These are phyloP conservation scores for Sicyos baderoa DNA, from an alignment of 306 rosid genomes.

Conservation along the genomic window DNA sequence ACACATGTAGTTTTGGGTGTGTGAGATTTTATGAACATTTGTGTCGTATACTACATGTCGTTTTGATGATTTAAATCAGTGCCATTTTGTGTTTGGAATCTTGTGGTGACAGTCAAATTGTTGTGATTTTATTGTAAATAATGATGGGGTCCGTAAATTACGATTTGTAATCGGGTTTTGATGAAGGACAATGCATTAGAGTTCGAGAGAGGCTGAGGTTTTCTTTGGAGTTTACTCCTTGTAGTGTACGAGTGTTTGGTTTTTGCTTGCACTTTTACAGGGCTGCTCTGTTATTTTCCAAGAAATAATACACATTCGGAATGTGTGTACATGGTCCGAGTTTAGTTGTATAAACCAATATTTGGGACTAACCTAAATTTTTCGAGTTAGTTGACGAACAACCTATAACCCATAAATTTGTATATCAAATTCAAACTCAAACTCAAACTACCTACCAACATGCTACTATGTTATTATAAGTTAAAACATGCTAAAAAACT, in stretches of 20 bases:
- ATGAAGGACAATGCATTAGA: constrained; percentile 26
- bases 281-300: background rate
- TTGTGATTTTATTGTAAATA: background rate
- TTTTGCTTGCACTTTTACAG: background rate
- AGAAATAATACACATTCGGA: background rate
- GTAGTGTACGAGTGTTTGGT: constrained; percentile 13
- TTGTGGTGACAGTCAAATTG: background rate
- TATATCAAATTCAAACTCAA: too few relatives aligned
- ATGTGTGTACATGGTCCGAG: too few relatives aligned
- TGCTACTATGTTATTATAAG: too few relatives aligned
- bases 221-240: constrained; percentile 8
- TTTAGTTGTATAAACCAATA: too few relatives aligned
- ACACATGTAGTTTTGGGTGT: constrained; percentile 27
- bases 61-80: constrained; percentile 25
- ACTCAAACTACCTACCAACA: too few relatives aligned
- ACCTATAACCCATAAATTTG: too few relatives aligned
- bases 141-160: constrained; percentile 18
- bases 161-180: constrained; percentile 26
- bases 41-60: constrained; percentile 39
- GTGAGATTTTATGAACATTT: constrained; percentile 15
- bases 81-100: constrained; percentile 17
- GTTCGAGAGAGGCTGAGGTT: constrained; percentile 16
- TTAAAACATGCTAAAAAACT: too few relatives aligned
- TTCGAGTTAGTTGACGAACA: too few relatives aligned
- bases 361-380: too few relatives aligned